Conservation (phyloP, 1,139 yeast species). For the Hanseniaspora sp. region DNA sequence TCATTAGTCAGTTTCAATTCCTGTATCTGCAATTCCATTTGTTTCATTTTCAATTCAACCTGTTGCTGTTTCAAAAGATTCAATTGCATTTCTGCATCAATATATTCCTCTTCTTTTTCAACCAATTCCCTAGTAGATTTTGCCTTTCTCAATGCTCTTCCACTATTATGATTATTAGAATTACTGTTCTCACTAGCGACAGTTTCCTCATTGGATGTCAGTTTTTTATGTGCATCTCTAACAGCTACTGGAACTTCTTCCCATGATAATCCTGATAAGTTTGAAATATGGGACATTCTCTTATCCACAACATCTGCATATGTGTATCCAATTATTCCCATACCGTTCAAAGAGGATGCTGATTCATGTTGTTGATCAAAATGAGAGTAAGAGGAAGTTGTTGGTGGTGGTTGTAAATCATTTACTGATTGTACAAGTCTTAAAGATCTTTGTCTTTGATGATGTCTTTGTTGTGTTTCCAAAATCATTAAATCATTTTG, state of each 20-base stretch:
- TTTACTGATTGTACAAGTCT: constrained; percentile 14
- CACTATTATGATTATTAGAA: neutral
- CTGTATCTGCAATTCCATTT: constrained; percentile 27
- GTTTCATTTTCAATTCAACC: constrained; percentile 27
- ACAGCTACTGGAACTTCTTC: constrained; percentile 15
- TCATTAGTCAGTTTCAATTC: constrained; percentile 29
- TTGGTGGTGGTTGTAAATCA: constrained; percentile 4
- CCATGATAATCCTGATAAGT: constrained; percentile 11
- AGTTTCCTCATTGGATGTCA: constrained; percentile 5
- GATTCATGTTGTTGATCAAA: neutral
- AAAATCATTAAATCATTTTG: neutral
- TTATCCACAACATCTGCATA: constrained; percentile 14
- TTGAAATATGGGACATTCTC: constrained; percentile 15
- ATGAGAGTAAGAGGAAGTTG: neutral
- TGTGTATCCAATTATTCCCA: constrained; percentile 12
- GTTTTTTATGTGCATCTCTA: constrained; percentile 12
- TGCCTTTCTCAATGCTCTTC: constrained; percentile 10
- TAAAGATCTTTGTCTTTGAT: constrained; percentile 15
- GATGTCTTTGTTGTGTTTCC: constrained; percentile 8
- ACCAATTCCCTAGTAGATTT: constrained; percentile 6
- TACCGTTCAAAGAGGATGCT: neutral
- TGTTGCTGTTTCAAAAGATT: constrained; percentile 16
- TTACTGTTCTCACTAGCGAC: neutral
- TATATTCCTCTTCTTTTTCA: constrained; percentile 13
- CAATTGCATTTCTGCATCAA: constrained; percentile 15